Base-by-base conservation (phyloP, 2,329 filamentous ascomycete genomes). In the Aspergillus jensenii region DNA sequence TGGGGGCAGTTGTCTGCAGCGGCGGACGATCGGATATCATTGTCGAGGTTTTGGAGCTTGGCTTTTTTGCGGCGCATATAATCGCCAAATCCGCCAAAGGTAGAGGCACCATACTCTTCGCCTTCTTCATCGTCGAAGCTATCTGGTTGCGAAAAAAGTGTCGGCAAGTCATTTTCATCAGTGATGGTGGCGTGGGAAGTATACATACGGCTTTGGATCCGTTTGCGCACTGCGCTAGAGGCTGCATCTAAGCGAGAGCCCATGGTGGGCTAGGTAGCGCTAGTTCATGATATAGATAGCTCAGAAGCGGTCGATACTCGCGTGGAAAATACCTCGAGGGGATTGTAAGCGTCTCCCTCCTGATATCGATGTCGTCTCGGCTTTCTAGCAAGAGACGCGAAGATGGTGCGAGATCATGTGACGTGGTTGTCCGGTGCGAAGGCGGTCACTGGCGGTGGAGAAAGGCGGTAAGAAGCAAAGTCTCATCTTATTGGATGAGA, bases 1-100 rank as follows among this genome's bases (percentile, higher is more conserved):
- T 85, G 86, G 9, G 92, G 91, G 62, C 90, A 91, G 64, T 55
- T 58, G 17, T 49, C 45, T 17, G 88, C 87, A 0, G 79, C 75
- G 1, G 87, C 84, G 4, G 85, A 79, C 33, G 89, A 83, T 58
- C 93, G 87, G 45, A 96, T 80, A 54, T 96, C 86, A 8, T 87
- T 87, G 75, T 99, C 95, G 31, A 95, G 84, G 69, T 99, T 99
- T 74, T 98, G 95, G 3, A 99, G 83, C 72, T 99, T 99, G 74
- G 96, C 87, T 81, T 96, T 97, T 80, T 99, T 99, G 56, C 93
- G 88, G 50, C 93, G 84, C 72, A 97, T 96, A 74, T 98, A 99
- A 70, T 98, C 93, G 23, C 82, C 77, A 68, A 98, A 96, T 8
- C 93, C 93, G 25, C 91, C 91, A 74, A 98, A 99, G 52, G 84